Percentiles rank a stretch among this genome's conserved stretches.
Evolutionary conservation across 306 rosid species (phyloP).

Genomic region (Cicer yamashitae): DNA sequence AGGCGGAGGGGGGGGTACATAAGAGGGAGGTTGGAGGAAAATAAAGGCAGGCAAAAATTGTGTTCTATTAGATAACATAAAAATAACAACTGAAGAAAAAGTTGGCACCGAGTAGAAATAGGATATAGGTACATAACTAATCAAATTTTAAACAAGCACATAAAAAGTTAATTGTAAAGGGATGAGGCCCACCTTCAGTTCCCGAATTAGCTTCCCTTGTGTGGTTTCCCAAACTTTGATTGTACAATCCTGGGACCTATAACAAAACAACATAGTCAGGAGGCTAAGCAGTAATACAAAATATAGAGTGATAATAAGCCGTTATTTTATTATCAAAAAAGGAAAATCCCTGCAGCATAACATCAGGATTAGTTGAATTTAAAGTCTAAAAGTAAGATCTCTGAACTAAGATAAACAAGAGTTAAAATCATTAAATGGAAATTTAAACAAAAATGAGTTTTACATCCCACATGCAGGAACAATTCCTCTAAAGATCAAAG

Average conservation of each 20-base stretch:
- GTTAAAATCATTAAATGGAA: slow-evolving; percentile 23
- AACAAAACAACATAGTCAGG: slow-evolving; percentile 39
- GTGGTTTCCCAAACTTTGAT: slow-evolving; percentile 94
- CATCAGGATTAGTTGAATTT: not conserved
- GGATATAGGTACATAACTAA: not conserved
- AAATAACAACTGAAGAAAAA: slow-evolving; percentile 22
- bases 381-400: slow-evolving; percentile 15
- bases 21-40: no score
- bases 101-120: slow-evolving; percentile 15
- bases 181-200: slow-evolving; percentile 64
- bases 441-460: not conserved
- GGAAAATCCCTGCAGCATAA: not conserved
- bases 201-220: slow-evolving; percentile 92
- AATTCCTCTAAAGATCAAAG: not conserved
- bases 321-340: not conserved
- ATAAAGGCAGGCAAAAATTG: no score
- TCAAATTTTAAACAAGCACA: slow-evolving; percentile 8
- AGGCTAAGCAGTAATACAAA: slow-evolving; percentile 13
- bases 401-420: slow-evolving; percentile 1
- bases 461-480: not conserved
- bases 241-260: slow-evolving; percentile 91
- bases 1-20: no score
- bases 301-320: not conserved
- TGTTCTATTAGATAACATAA: not conserved
- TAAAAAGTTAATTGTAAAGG: not conserved